Percentiles rank a stretch among this genome's conserved stretches.
phyloP scores from a whole-genome alignment of 164 flowering plant genomes.

The Buxus sempervirens region DNA sequence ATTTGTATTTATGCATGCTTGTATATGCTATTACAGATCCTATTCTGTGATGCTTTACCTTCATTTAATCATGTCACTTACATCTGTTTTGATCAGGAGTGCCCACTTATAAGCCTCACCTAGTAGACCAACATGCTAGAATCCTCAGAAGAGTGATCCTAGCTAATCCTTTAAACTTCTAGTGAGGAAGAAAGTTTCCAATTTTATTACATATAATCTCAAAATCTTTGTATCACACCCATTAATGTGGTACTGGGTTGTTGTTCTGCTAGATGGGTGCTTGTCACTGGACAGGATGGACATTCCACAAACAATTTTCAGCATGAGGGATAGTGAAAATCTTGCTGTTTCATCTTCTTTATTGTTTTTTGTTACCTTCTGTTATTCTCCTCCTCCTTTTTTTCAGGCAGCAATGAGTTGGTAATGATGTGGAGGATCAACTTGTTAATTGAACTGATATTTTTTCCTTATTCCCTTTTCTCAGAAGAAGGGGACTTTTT shows the following conservation, averaged over 20 bases:
- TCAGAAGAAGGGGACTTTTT: conserved; percentile 54
- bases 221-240: too few species aligned
- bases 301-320: background rate
- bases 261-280: background rate
- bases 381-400: background rate
- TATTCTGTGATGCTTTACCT: too few species aligned
- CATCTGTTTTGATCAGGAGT: too few species aligned
- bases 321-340: too few species aligned
- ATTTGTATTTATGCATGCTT: too few species aligned
- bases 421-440: background rate
- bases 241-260: background rate
- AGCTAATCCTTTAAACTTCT: too few species aligned
- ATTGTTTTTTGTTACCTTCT: too few species aligned
- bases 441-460: conserved; percentile 1
- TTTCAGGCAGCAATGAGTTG: background rate
- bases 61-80: background rate
- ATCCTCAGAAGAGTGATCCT: too few species aligned
- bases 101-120: background rate
- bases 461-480: conserved; percentile 3
- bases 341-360: background rate
- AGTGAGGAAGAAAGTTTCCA: too few species aligned
- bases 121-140: too few species aligned
- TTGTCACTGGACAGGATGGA: background rate
- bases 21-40: too few species aligned
- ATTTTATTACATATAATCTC: too few species aligned